Base-by-base conservation (phyloP, 2,329 filamentous ascomycete genomes). In the Bipolaris bicolor region DNA sequence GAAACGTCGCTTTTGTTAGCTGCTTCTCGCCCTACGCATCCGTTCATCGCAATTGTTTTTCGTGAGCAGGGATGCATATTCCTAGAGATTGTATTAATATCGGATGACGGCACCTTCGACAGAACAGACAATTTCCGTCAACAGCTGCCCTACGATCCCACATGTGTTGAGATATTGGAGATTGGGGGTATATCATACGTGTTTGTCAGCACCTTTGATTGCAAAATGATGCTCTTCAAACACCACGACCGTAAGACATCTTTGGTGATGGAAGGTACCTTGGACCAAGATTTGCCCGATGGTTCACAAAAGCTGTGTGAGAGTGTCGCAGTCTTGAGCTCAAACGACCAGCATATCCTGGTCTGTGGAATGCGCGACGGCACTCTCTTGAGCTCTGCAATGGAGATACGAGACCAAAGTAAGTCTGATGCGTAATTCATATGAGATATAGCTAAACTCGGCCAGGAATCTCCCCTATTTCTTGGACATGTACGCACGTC, bases 351-450 rank as follows among this genome's bases (percentile, higher is more conserved):
- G 7, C 43, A 61, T 13, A 20, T 68, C 7, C 47, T 78, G 9
- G 63, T 76, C 1, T 78, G 76, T 55, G 74, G 74, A 5, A 71
- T 76, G 41, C 72, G 77, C 6, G 68, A 74, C 55, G 77, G 77
- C 1, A 53, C 57, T 22, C 58, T 76, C 2, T 48, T 73, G n/a
- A 68, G 57, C 41, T 53, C 57, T 18, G 7, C 22, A 10, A 31
- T 70, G 1, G 33, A 52, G n/a, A 26, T 46, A 3, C 26, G n/a
- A 20, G 18, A 36, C 13, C 11, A 52, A 29, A 16, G 66, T 65
- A 55, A 51, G 63, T 60, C 7, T 26, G 4, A 36, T 16, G 24
- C 26, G 31, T 46, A 13, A 16, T 45, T 37, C 52, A 5, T 18
- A 43, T 29, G 5, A 10, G 10, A 26, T 13, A 7, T 37, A 5